phyloP scores from a whole-genome alignment of 257 asterid genomes.

The Scutellaria minor region DNA sequence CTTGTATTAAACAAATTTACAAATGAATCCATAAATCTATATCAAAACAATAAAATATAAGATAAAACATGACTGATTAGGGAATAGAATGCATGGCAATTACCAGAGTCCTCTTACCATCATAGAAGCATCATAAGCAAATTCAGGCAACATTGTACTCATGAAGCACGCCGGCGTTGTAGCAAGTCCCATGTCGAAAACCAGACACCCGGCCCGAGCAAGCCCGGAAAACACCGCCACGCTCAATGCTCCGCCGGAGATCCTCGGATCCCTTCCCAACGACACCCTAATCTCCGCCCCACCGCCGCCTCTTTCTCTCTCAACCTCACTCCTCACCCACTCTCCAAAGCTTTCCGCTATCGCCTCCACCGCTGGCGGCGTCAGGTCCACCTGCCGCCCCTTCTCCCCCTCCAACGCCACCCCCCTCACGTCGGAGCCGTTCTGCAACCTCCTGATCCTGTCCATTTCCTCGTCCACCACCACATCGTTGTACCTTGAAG shows the following conservation, averaged over 20 bases:
- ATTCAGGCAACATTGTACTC: conserved; percentile 84
- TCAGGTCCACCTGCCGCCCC: conserved; percentile 69
- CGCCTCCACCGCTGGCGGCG: conserved; percentile 90
- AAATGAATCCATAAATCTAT: too few relatives aligned
- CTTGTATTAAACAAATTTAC: not conserved
- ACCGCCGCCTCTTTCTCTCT: conserved; percentile 30
- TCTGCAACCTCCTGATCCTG: conserved; percentile 74
- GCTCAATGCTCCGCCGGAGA: conserved; percentile 69
- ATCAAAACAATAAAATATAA: too few relatives aligned
- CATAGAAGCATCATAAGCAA: conserved; percentile 74
- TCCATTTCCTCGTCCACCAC: conserved; percentile 82
- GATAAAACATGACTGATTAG: not conserved
- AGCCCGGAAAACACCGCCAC: conserved; percentile 77
- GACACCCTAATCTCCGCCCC: conserved; percentile 60
- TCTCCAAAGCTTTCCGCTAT: conserved; percentile 93
- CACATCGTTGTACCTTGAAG: conserved; percentile 50
- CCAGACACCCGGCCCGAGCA: conserved; percentile 70
- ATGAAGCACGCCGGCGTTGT: conserved; percentile 97
- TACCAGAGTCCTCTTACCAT: too few relatives aligned
- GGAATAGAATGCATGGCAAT: not conserved
- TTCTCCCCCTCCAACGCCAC: conserved; percentile 87
- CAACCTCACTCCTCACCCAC: conserved; percentile 63
- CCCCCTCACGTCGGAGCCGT: conserved; percentile 94
- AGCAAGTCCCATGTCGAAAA: conserved; percentile 89
- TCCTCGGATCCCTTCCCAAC: conserved; percentile 81